Evolutionary conservation across 2,329 filamentous ascomycete genomes (phyloP), one percentile per base, ranked within the genome.

Genomic region (Metarhizium robertsii): DNA sequence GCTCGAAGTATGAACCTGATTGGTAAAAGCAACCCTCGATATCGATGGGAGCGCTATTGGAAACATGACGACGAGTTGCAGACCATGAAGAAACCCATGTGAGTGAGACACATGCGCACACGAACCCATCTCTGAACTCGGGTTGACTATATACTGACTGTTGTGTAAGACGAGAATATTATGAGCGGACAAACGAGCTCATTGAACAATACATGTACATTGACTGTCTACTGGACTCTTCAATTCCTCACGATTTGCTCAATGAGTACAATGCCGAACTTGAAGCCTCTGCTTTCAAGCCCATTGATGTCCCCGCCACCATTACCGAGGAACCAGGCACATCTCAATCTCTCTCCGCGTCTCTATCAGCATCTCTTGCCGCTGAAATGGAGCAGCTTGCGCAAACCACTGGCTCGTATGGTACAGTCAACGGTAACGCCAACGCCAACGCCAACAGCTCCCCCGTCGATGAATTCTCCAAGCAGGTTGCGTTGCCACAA

Each of bases 171-270:
- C 87, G 91, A 50, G 67, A 86, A 65, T 96, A 96, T 73, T 95
- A 97, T 66, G 86, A 95, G 75, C 84, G 89, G 47, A 92, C 86
- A 66, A 97, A 97, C 72, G 85, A 86, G 62, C 77, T 96, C 47
- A 84, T 97, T 57, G 88, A 94, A 69, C 88, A 95, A 68, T 97
- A 96, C 69, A 78, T 95, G 60, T 96, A 95, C 69, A 96, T 96
- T 63, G 92, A 96, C 71, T 83, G 87, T 53, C 77, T 97, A 55
- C 79, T 97, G 58, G 91, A 96, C 71, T 96, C 90, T 8, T 92
- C 90, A 34, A 81, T 96, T n/a, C 92, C 92, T 2, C 92, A 95
- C 66, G 86, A 92, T 64, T 77, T 97, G 48, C 84, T 97, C 56
- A 92, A 95, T 66, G 92, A 96, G 70, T 96, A 96, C 70, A 85